Base-by-base conservation (phyloP, 2,329 filamentous ascomycete genomes). In the Dactylellina parvicollis region DNA sequence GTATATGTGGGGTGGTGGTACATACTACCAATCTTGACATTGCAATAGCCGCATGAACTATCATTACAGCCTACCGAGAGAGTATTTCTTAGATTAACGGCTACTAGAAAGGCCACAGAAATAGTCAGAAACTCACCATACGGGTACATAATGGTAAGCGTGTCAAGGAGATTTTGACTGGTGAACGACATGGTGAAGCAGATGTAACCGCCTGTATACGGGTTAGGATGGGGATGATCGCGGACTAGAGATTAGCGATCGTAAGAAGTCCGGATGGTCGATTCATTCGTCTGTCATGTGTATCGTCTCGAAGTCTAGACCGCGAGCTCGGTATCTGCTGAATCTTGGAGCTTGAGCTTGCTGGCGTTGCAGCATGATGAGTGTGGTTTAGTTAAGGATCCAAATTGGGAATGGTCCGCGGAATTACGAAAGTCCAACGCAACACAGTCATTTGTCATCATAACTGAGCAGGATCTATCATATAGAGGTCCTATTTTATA, bases 11-110 rank as follows among this genome's bases (percentile, higher is more conserved):
- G 42, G 16, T 36, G 9, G 14, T 10, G 18, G 26, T 4, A 59
- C 69, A 38, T 61, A 73, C 69, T 73, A 42, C 69, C 69, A 30
- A 61, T 14, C n/a, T 46, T 55, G 36, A 73, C 69, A 52, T 73
- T 46, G 30, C 69, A 73, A 44, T 73, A 73, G 32, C 69, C 69
- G 24, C 69, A 73, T 2, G 69, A 73, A 30, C 60, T 66, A 40
- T 73, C 54, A 60, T 65, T 72, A 26, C 59, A 72, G 20, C 67
- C 67, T 72, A 20, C 4, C 14, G 12, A 30, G 24, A 26, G 4
- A 47, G 44, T 32, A 44, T 12, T 14, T 24, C 20, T 52, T 50
- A 64, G 57, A 34, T 16, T 18, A 8, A 4, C 14, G n/a, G n/a
- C n/a, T n/a, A 18, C 14, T 28, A 22, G 24, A 4, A 34, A 10